Conservation (phyloP, 371 early-diverging fungal species). For the Mortierella sp. region DNA sequence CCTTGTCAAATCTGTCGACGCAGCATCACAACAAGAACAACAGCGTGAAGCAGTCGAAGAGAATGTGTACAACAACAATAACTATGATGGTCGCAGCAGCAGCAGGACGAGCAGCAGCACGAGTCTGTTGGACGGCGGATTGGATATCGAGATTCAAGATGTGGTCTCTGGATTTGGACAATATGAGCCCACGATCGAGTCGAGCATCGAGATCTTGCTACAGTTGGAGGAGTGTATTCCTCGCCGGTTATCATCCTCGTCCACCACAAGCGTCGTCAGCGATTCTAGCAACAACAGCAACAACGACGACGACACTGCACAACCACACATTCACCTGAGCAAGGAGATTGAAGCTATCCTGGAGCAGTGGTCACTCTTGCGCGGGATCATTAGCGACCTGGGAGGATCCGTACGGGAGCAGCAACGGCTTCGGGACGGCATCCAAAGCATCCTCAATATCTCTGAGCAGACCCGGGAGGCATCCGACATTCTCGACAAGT, state of each 20-base stretch:
- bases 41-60: conserved; percentile 28
- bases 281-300: background rate
- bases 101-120: conserved; percentile 9
- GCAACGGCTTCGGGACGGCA: conserved; percentile 52
- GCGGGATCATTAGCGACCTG: conserved; percentile 32
- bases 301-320: background rate
- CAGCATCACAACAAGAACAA: conserved; percentile 19
- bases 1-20: conserved; percentile 25
- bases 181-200: conserved; percentile 51
- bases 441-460: conserved; percentile 37
- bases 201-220: conserved; percentile 52
- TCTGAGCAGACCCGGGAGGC: conserved; percentile 42
- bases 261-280: background rate
- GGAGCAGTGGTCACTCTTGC: conserved; percentile 40
- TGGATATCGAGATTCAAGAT: conserved; percentile 53
- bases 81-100: conserved; percentile 1
- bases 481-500: conserved; percentile 33
- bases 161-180: conserved; percentile 52
- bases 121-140: conserved; percentile 6
- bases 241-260: conserved; percentile 11
- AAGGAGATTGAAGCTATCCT: conserved; percentile 28
- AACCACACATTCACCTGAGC: conserved; percentile 16
- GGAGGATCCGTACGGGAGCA: conserved; percentile 45
- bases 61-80: conserved; percentile 17
- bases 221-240: conserved; percentile 48